Evolutionary conservation across 1,284 basidiomycete species (phyloP), one percentile per base, ranked within the genome.

Genomic region (Microbotryum silenes-acaulis): DNA sequence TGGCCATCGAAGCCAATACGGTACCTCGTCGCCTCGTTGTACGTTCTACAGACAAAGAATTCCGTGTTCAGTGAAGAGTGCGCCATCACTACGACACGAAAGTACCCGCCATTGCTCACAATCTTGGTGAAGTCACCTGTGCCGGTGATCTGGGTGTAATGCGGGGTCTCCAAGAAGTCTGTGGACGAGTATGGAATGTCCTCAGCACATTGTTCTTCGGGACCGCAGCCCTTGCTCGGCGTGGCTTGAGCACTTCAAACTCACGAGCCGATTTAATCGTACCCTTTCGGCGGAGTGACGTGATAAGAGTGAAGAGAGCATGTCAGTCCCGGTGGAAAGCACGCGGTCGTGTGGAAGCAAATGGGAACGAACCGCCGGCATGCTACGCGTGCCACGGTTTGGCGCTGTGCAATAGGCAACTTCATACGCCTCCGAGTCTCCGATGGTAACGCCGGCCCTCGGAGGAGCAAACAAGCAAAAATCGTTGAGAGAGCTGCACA

Each of bases 101-200:
- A 18, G 16, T 16, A 42, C 37, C 27, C 6, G 37, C 4, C 37
- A 37, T 37, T 16, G 14, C 37, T 42, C 16, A 42, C 37, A 42
- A 42, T 70, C 69, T 73, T 74, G 63, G 74, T 75, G 25, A 76
- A 74, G 69, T 76, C 72, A 45, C 74, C 75, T 2, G 57, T 64
- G 9, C 67, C 67, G 21, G 65, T 69, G 44, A 67, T 56, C 44
- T 64, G 63, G 10, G 59, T 61, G 61, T 68, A 68, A 53, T 68
- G 62, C 7, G 65, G 65, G 29, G 67, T 67, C n/a, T 45, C 37
- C 48, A 69, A 59, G 55, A 49, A 62, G 58, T 69, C 65, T 44
- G 18, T 14, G 12, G 18, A 42, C n/a, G 12, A n/a, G 25, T 4
- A 16, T 3, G 12, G 5, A 9, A 8, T 14, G 0, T 25, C 1